Evolutionary conservation across 2,329 filamentous ascomycete species (phyloP), one percentile per base, ranked within the genome.

Genomic region (Botrytis hyacinthi): DNA sequence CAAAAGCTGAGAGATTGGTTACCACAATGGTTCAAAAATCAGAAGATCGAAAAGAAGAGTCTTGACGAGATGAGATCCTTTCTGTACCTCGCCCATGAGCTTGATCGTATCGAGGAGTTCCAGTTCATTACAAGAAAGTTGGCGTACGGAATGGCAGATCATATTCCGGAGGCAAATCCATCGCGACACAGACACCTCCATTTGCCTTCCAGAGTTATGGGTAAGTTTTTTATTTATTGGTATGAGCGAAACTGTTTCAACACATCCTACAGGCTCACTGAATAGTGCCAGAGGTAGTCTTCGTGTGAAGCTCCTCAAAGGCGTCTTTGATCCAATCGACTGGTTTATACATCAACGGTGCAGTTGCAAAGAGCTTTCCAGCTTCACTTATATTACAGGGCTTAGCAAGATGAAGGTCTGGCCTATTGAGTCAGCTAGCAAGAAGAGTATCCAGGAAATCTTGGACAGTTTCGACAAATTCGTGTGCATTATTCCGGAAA

Each of bases 281-380:
- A 77, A 76, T 60, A 65, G n/a, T 22, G 76, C 74, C 2, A 67
- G 73, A 59, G 73, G 44, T 10, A 74, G 60, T 40, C 26, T 76
- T 3, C 66, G 46, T 6, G 42, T 32, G 40, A 74, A 76, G n/a
- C 44, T 76, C 14, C 69, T 73, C 35, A 32, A 73, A 44, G 63
- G 37, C 18, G 37, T 76, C 9, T 73, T 57, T 29, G 35, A 42
- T 4, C 35, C 48, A 4, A 9, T 46, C 14, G 37, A 37, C 22
- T 42, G 37, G 16, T 57, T n/a, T 10, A 18, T 35, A n/a, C 18
- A 35, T 26, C 18, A 61, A 63, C 26, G 3, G 9, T 61, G n/a
- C 32, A 20, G 26, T 20, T 26, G n/a, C 29, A 65, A 6, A n/a
- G n/a, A 20, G 42, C 18, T 5, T 32, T 46, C 40, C n/a, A 40